Evolutionary conservation across 352 stramenopile genomes (phyloP), one percentile per base, ranked within the genome.

Genomic region (Globisporangium okanoganense): DNA sequence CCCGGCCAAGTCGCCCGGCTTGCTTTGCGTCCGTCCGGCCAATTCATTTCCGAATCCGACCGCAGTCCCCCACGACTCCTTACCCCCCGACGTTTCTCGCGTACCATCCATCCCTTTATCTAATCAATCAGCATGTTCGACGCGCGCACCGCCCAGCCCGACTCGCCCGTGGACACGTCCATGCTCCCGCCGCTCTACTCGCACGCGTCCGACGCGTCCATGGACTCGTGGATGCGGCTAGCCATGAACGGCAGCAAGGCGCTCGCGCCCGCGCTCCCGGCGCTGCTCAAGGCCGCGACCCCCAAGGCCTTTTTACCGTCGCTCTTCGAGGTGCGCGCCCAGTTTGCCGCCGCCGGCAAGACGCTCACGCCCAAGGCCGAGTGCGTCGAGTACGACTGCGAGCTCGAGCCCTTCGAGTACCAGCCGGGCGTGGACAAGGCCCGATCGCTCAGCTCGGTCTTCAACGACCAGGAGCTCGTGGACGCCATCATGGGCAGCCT

Each of bases 401-500:
- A 87, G 43, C 71, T 92, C 31, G 79, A 92, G 63, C 82, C 82
- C 0, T 88, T 92, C 56, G 78, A 87, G 61, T 90, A 84, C 71
- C 71, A 69, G 14, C 66, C 75, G 3, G 27, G 16, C 27, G 10
- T 64, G 55, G 33, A 67, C 43, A 44, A 64, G 64, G 36, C 74
- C 31, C 78, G 73, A 49, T 85, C 81, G 36, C 78, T 90, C 65
- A 85, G 69, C 66, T 90, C 80, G 25, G 79, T 92, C 49, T 92
- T 92, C 58, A 79, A 78, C 25, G 83, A 92, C 61, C 74, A 84
- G 56, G 83, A 89, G 33, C 76, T 92, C 38, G 76, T 90, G 27
- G 82, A 92, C 69, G 79, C 83, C 55, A 90, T 92, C 69, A 88
- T 92, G 77, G 77, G 61, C 52, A 90, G 83, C 40, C 75, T 92